Evolutionary conservation across 768 basidiomycete genomes (phyloP).

Genomic region (Boletus insuetus): DNA sequence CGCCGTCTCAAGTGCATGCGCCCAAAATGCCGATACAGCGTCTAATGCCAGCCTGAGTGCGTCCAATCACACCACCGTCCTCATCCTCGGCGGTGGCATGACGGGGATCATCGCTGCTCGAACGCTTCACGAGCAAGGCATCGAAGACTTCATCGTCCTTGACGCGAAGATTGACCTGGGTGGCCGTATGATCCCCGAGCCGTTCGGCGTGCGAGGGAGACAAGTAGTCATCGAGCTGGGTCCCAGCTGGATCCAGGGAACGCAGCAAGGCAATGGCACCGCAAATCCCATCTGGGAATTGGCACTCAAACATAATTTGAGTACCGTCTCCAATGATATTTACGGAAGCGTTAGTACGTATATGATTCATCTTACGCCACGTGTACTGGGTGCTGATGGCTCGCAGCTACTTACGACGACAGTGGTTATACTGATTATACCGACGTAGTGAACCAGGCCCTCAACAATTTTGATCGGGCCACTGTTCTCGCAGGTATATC

Average conservation of each 20-base stretch:
- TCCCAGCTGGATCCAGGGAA: slow-evolving; percentile 62
- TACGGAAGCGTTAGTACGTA: slow-evolving; percentile 46
- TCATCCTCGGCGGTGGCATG: slow-evolving; percentile 67
- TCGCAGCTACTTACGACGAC: slow-evolving; percentile 51
- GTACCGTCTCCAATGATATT: slow-evolving; percentile 44
- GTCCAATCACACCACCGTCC: slow-evolving; percentile 34
- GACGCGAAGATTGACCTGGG: slow-evolving; percentile 59
- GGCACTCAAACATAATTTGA: slow-evolving; percentile 52
- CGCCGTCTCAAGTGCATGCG: neutral
- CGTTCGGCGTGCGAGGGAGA: slow-evolving; percentile 40
- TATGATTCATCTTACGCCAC: neutral
- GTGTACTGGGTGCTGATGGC: neutral
- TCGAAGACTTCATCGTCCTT: slow-evolving; percentile 57
- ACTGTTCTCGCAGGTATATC: slow-evolving; percentile 44
- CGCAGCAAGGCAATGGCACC: slow-evolving; percentile 45
- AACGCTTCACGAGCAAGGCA: slow-evolving; percentile 50
- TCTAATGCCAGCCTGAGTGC: neutral
- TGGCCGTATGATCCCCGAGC: slow-evolving; percentile 52
- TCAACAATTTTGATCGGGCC: slow-evolving; percentile 39
- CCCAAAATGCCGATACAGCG: slow-evolving; percentile 12
- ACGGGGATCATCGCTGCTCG: slow-evolving; percentile 67
- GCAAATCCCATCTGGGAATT: slow-evolving; percentile 60
- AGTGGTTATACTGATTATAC: slow-evolving; percentile 49
- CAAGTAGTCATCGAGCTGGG: slow-evolving; percentile 52
- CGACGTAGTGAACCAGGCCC: slow-evolving; percentile 40